A percentile compares a stretch with the other conserved stretches of the same genome.
phyloP scores from a whole-genome alignment of 176 grass and related monocot species.

The Zoysia japonica region DNA sequence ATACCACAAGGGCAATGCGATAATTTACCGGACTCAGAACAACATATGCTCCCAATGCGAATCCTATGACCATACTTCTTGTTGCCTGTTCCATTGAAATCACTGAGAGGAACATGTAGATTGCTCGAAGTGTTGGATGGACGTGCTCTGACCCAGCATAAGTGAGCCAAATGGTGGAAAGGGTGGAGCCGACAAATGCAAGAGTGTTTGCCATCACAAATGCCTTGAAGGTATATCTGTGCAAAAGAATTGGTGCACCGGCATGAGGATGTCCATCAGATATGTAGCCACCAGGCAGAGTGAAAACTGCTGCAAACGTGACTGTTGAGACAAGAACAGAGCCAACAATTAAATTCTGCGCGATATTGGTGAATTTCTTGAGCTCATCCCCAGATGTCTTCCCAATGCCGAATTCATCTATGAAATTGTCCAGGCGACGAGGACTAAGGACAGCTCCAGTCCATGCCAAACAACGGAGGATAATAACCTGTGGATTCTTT shows the following conservation, averaged over 20 bases:
- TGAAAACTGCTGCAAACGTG: constrained; percentile 62
- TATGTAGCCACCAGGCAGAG: constrained; percentile 51
- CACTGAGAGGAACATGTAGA: constrained; percentile 61
- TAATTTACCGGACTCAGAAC: constrained; percentile 48
- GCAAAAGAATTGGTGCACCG: constrained; percentile 47
- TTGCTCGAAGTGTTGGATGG: constrained; percentile 39
- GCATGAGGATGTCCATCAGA: constrained; percentile 52
- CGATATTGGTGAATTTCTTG: constrained; percentile 55
- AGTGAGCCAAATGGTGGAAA: constrained; percentile 59
- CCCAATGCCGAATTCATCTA: constrained; percentile 48
- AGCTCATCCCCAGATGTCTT: constrained; percentile 46
- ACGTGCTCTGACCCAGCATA: constrained; percentile 54
- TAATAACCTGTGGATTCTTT: constrained; percentile 68
- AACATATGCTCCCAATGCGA: constrained; percentile 58
- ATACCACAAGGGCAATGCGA: constrained; percentile 46
- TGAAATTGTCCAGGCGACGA: constrained; percentile 54
- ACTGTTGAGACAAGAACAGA: constrained; percentile 57
- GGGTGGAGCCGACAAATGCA: constrained; percentile 52
- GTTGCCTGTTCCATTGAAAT: constrained; percentile 63
- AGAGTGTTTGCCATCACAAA: constrained; percentile 61
- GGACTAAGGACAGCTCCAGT: constrained; percentile 61
- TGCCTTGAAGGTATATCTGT: constrained; percentile 65
- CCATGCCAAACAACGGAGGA: constrained; percentile 63
- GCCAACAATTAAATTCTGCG: constrained; percentile 52
- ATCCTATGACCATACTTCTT: constrained; percentile 55